A percentile compares a stretch with the other conserved stretches of the same genome.
Evolutionary conservation across 148 eudicot species (phyloP).

Genomic region (Rheum nobile): DNA sequence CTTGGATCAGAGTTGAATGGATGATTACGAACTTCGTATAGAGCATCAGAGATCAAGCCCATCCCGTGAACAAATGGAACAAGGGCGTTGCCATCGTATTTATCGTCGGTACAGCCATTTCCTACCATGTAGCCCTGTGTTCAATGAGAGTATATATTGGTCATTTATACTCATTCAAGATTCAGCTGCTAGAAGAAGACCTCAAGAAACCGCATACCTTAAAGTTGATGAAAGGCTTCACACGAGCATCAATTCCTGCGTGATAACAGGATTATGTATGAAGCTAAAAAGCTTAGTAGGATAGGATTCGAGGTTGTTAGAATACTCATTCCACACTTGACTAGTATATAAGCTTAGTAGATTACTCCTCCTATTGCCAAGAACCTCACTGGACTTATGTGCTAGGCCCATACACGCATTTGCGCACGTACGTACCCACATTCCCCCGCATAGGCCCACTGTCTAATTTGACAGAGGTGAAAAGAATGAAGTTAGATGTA

Average conservation of each 20-base stretch:
- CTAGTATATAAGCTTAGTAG: too few relatives aligned
- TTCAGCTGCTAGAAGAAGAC: background rate
- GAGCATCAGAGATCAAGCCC: slow-evolving; percentile 84
- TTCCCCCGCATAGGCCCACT: too few relatives aligned
- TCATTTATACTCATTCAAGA: background rate
- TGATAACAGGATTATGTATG: background rate
- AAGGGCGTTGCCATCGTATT: slow-evolving; percentile 78
- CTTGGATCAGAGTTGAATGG: background rate
- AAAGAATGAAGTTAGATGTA: slow-evolving; percentile 12
- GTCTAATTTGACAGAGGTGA: too few relatives aligned
- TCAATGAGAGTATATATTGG: background rate
- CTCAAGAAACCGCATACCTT: slow-evolving; percentile 33
- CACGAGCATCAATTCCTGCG: slow-evolving; percentile 64
- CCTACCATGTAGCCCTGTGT: slow-evolving; percentile 95
- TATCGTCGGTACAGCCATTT: slow-evolving; percentile 77
- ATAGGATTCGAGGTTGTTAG: too few relatives aligned
- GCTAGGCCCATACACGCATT: too few relatives aligned
- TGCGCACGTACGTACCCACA: too few relatives aligned
- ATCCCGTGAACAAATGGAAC: slow-evolving; percentile 89
- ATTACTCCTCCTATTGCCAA: too few relatives aligned
- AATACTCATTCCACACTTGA: too few relatives aligned
- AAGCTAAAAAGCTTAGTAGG: background rate
- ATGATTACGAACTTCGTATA: slow-evolving; percentile 39
- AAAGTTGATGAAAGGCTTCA: slow-evolving; percentile 61
- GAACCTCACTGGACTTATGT: too few relatives aligned